Evolutionary conservation across 2,329 filamentous ascomycete species (phyloP).

Genomic region (Epichloe hybrida): DNA sequence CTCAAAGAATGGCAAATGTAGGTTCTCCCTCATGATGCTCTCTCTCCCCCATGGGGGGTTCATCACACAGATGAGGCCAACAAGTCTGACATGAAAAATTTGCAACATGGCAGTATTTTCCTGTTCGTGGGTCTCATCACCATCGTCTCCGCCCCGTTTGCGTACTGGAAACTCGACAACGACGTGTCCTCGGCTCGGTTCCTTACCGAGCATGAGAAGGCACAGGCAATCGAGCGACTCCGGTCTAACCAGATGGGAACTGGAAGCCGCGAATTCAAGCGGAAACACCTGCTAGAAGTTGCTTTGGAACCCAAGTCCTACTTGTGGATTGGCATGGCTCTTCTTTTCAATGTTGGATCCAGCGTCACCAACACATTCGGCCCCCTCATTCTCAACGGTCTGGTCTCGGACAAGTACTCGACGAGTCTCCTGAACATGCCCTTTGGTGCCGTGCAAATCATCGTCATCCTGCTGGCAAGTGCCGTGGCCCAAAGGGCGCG

Average conservation of each 20-base stretch:
- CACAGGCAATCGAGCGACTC: constrained; percentile 57
- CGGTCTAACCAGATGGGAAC: constrained; percentile 64
- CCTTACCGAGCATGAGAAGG: constrained; percentile 50
- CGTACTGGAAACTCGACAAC: constrained; percentile 47
- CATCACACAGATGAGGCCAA: too few species aligned
- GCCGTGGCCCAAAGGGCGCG: constrained; percentile 43
- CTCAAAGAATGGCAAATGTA: constrained; percentile 14
- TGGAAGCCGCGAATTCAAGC: constrained; percentile 55
- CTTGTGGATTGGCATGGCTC: constrained; percentile 45
- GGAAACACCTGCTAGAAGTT: constrained; percentile 46
- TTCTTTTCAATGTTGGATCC: constrained; percentile 52
- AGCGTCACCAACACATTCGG: constrained; percentile 52
- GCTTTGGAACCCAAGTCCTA: constrained; percentile 37
- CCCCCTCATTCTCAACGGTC: constrained; percentile 45
- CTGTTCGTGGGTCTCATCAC: constrained; percentile 49
- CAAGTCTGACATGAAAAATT: neutral
- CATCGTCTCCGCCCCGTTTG: constrained; percentile 39
- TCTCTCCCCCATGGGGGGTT: neutral
- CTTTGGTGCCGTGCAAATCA: constrained; percentile 47
- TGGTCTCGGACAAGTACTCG: constrained; percentile 44
- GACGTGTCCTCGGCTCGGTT: constrained; percentile 42
- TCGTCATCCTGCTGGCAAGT: constrained; percentile 44
- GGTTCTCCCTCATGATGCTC: neutral
- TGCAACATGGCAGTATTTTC: constrained; percentile 27
- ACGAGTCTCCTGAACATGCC: constrained; percentile 54